Conservation (phyloP, 345 rosid genomes). For the Syzygium grande region DNA sequence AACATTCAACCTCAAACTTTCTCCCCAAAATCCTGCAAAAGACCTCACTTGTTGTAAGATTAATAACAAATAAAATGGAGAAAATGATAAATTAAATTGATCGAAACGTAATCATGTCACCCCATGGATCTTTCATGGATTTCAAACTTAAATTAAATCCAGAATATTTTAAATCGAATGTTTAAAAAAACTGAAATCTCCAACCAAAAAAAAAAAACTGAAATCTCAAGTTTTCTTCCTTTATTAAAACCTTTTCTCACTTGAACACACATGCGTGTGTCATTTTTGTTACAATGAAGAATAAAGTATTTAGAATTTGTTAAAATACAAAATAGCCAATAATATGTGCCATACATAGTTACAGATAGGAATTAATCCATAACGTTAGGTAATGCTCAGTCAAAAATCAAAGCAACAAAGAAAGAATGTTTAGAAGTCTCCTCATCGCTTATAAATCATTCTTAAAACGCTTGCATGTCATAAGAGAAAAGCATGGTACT, state of each 20-base stretch:
- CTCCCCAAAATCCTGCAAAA: background rate
- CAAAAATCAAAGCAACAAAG: background rate
- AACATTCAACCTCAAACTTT: background rate
- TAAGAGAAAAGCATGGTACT: background rate
- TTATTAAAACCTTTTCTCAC: background rate
- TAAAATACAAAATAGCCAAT: background rate
- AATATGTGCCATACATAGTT: background rate
- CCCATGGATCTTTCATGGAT: background rate
- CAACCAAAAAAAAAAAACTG: background rate
- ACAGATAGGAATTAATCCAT: background rate
- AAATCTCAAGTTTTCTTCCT: background rate
- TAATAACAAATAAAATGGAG: background rate
- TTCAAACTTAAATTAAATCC: background rate
- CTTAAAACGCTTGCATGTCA: background rate
- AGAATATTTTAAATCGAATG: too few species aligned
- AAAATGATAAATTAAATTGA: background rate
- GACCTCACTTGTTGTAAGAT: background rate
- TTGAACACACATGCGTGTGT: background rate
- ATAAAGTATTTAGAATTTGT: background rate
- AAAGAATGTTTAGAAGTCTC: background rate
- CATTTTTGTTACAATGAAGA: background rate
- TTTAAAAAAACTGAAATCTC: too few species aligned
- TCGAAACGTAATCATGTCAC: background rate
- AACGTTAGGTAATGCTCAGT: background rate
- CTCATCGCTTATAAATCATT: background rate